Evolutionary conservation across 352 stramenopile genomes (phyloP), one percentile per base, ranked within the genome.

Genomic region (Hyaloperonospora arabidopsidis): DNA sequence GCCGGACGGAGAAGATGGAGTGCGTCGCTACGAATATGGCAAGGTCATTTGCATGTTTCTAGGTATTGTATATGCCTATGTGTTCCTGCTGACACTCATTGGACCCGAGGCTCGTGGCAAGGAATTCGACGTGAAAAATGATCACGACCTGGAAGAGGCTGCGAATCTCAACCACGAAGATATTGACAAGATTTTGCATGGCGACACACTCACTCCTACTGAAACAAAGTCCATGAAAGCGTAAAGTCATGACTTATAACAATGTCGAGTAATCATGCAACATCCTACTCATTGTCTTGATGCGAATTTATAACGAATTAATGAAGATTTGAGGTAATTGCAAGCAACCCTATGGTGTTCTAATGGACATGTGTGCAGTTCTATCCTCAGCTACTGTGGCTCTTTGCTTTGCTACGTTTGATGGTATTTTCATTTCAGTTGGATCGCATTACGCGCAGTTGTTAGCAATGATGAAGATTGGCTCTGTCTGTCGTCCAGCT

Each of bases 11-110:
- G 35, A 52, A 10, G 45, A 62, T 5, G 67, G 70, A 4, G 52
- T 49, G 17, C 47, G 41, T 18, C 73, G 70, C 18, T 75, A 75
- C 56, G 46, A 83, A 21, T 83, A 83, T 40, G 68, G 59, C 39
- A 79, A 78, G 32, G 73, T 79, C 15, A 80, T 80, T 18, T 69
- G 53, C 52, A 63, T 74, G 28, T 70, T 80, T 23, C 40, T 84
- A 32, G 63, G 65, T 1, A 60, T 80, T 29, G 66, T 84, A n/a
- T 78, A 69, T 51, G 65, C 64, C 36, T 76, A 70, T 55, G 45
- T 84, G 18, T 68, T 78, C 25, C 17, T 79, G 18, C n/a, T 80
- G n/a, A 63, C 57, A 11, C 51, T 84, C n/a, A 39, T 80, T 23
- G 70, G 70, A 12, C 73, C 73, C 1, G 73, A 84, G 49, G 61